phyloP scores from a whole-genome alignment of 352 stramenopile genomes.

The Phytopythium chamaehyphon region DNA sequence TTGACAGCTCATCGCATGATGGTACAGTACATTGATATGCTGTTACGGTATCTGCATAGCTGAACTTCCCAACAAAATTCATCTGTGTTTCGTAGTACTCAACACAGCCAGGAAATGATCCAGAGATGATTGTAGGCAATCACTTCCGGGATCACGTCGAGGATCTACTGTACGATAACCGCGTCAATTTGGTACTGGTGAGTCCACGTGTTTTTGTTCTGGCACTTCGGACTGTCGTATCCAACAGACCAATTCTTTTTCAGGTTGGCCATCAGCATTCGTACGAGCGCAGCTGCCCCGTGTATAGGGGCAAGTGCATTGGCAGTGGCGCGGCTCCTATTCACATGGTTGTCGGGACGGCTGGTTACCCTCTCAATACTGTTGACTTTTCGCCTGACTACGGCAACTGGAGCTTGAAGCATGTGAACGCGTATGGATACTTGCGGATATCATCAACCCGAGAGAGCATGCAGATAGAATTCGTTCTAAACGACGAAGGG shows the following conservation, averaged over 20 bases:
- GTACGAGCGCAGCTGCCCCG: slow-evolving; percentile 85
- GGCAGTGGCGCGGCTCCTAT: slow-evolving; percentile 51
- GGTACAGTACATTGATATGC: slow-evolving; percentile 18
- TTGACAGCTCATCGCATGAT: slow-evolving; percentile 90
- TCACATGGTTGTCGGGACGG: slow-evolving; percentile 76
- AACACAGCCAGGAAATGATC: slow-evolving; percentile 44
- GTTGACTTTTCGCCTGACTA: slow-evolving; percentile 51
- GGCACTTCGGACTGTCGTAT: neutral
- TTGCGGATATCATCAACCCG: slow-evolving; percentile 40
- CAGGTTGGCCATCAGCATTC: slow-evolving; percentile 87
- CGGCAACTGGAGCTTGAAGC: slow-evolving; percentile 60
- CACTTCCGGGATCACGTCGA: slow-evolving; percentile 87
- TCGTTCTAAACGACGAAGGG: slow-evolving; percentile 68
- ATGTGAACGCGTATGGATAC: slow-evolving; percentile 69
- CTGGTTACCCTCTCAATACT: slow-evolving; percentile 50
- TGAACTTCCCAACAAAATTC: neutral
- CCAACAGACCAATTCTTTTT: neutral
- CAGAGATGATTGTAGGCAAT: slow-evolving; percentile 61
- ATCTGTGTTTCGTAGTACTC: slow-evolving; percentile 29
- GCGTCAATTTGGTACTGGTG: slow-evolving; percentile 89
- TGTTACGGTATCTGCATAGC: too few species aligned
- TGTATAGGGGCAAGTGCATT: slow-evolving; percentile 63
- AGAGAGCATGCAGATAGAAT: slow-evolving; percentile 47
- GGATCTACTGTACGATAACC: slow-evolving; percentile 74
- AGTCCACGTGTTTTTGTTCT: neutral